Conservation (phyloP, 208 protist species). For the Leishmania major region DNA sequence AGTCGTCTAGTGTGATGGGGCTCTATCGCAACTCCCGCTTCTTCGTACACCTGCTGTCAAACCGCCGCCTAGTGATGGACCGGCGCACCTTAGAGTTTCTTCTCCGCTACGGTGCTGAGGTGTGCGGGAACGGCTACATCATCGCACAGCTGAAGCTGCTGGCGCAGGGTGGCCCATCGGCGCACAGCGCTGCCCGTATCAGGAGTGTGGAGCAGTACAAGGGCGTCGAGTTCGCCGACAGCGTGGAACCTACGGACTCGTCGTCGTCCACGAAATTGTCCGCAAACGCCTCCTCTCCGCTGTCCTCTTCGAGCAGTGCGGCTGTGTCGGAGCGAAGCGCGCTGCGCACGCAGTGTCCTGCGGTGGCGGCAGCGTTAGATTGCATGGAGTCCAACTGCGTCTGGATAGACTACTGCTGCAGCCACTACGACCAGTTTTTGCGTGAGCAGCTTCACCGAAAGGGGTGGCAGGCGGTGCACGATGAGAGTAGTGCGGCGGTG, state of each 20-base stretch:
- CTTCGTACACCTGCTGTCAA: slow-evolving; percentile 34
- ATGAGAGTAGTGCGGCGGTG: slow-evolving; percentile 13
- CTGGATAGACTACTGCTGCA: slow-evolving; percentile 74
- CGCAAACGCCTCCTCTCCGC: background rate
- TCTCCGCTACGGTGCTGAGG: slow-evolving; percentile 20
- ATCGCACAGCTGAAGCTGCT: slow-evolving; percentile 43
- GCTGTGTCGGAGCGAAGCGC: background rate
- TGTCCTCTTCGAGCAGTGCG: background rate
- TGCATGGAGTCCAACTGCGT: slow-evolving; percentile 64
- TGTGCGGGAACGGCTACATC: slow-evolving; percentile 55
- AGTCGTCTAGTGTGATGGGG: slow-evolving; percentile 17
- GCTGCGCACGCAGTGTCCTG: slow-evolving; percentile 12
- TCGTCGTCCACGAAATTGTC: background rate
- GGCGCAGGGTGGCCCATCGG: background rate
- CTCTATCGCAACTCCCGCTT: slow-evolving; percentile 66
- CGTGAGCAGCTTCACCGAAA: slow-evolving; percentile 19
- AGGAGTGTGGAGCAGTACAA: slow-evolving; percentile 19
- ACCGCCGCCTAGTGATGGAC: slow-evolving; percentile 5
- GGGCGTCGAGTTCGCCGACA: slow-evolving; percentile 16
- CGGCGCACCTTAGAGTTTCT: slow-evolving; percentile 24
- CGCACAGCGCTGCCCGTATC: background rate
- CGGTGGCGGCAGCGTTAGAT: slow-evolving; percentile 33
- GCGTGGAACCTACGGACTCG: background rate
- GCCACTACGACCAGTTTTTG: slow-evolving; percentile 58
- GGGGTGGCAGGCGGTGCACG: slow-evolving; percentile 16